phyloP scores from a whole-genome alignment of 176 grass and related monocot species.

The Cenchrus purpureus region DNA sequence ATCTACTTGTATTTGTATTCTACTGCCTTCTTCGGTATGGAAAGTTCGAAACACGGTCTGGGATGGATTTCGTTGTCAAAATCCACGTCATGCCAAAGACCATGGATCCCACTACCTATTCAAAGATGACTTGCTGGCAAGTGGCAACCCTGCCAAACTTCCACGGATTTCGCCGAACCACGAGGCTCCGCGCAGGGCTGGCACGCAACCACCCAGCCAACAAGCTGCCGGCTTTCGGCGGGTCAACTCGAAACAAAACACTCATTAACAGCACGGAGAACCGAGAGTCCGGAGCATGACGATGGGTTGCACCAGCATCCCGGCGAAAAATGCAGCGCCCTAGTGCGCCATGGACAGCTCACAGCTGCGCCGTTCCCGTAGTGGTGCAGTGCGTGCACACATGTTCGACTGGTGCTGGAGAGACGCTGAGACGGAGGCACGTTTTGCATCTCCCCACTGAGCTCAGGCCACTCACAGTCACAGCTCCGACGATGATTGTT shows the following conservation, averaged over 20 bases:
- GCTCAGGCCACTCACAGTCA: neutral
- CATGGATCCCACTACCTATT: neutral
- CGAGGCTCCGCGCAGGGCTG: neutral
- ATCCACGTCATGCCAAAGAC: neutral
- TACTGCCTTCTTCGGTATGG: no score
- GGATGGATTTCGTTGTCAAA: neutral
- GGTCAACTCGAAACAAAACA: neutral
- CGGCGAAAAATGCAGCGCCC: neutral
- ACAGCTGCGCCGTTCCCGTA: neutral
- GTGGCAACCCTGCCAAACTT: neutral
- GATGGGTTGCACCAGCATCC: neutral
- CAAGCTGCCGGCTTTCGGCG: neutral
- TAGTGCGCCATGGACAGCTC: neutral
- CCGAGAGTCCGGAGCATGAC: neutral
- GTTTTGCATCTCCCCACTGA: neutral
- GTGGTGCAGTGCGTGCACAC: conserved; percentile 12
- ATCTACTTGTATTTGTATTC: no score
- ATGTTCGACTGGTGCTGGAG: neutral
- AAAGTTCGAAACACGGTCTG: no score
- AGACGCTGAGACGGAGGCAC: neutral
- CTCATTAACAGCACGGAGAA: neutral
- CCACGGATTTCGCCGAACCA: neutral
- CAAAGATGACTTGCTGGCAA: neutral
- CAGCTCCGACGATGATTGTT: neutral
- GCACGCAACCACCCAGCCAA: neutral